Base-by-base conservation (phyloP, 441 rosid genomes). In the Populus hybrid region DNA sequence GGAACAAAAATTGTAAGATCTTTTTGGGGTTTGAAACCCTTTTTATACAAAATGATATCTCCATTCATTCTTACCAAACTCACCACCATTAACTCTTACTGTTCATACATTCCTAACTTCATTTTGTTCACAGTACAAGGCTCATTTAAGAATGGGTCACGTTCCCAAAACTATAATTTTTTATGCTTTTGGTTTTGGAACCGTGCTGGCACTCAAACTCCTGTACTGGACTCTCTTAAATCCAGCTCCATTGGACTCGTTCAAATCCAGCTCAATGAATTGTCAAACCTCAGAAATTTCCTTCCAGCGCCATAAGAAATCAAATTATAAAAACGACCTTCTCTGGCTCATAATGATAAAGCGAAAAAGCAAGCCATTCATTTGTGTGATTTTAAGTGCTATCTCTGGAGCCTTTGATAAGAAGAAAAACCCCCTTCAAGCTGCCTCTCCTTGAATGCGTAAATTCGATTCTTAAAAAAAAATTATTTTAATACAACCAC, bases 11-110 rank as follows among this genome's bases (percentile, higher is more conserved):
- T 50, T 84, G 79, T 83, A 83, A 72, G 69, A 73, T 40, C 63
- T 76, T 75, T 57, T 50, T 61, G 59, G 81, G 86, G 81, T 79
- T 75, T 72, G 6, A 69, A 57, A 77, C 83, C 86, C 82, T 72
- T 76, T 50, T 57, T 77, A 77, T 73, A 76, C 70, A 75, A 73
- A 54, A 32, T 18, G 57, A 67, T 35, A 75, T 34, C 63, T 57
- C 11, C 35, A 40, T 68, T 42, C 18, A 54, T 42, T 69, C 71
- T 76, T n/a, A 50, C 57, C 57, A 14, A 4, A 50, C n/a, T 14
- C 7, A 16, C 18, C 1, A 50, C 4, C 57, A 2, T 14, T 16
- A 50, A 5, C 18, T 50, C 57, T 16, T 50, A 10, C 46, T 38
- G 46, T 2, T 38, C 46, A 38, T 38, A 0, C 18, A 14, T 50